Base-by-base conservation (phyloP, 2,329 filamentous ascomycete genomes). In the Cytospora leucostoma region DNA sequence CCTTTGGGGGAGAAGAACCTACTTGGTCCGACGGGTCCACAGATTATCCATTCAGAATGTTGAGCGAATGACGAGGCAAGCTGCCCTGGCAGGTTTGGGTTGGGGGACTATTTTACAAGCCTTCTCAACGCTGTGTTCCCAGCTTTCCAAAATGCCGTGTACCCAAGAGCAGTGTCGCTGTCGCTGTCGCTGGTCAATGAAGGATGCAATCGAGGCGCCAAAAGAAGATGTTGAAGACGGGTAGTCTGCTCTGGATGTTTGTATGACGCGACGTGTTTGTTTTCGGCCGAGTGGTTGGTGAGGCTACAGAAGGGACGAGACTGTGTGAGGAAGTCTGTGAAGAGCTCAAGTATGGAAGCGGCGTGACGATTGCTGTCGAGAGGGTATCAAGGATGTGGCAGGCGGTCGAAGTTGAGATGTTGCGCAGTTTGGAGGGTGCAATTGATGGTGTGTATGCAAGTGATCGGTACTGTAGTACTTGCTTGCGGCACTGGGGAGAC, bases 1-100 rank as follows among this genome's bases (percentile, higher is more conserved):
- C 4, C 13, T 10, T 35, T 33, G 58, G 34, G 27, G 69, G 50
- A 27, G 19, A 17, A 61, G 53, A n/a, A 77, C 88, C 77, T 83
- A 93, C 91, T 92, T 93, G 79, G 88, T 89, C 79, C 91, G 89
- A 78, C 91, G 89, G 79, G 86, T 89, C 91, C 91, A 94, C 82
- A 87, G 79, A 74, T 83, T 84, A 77, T 86, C 84, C 84, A 87
- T 87, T 74, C 76, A 79, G 77, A 75, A 59, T 64, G 54, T 47
- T 53, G 51, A 66, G 64, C 52, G 64, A 66, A 55, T 52, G 60
- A 59, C 66, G 51, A 64, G 64, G 63, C 58, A 51, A 59, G 55
- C 27, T 62, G 62, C 63, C 65, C 64, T 57, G 50, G 38, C 33
- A 40, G 44, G 32, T 50, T 35, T 57, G 57, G 34, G 12, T 33